A percentile compares a stretch with the other conserved stretches of the same genome.
Conservation (phyloP, 2,329 filamentous ascomycete species). For the Trichoderma sp. region DNA sequence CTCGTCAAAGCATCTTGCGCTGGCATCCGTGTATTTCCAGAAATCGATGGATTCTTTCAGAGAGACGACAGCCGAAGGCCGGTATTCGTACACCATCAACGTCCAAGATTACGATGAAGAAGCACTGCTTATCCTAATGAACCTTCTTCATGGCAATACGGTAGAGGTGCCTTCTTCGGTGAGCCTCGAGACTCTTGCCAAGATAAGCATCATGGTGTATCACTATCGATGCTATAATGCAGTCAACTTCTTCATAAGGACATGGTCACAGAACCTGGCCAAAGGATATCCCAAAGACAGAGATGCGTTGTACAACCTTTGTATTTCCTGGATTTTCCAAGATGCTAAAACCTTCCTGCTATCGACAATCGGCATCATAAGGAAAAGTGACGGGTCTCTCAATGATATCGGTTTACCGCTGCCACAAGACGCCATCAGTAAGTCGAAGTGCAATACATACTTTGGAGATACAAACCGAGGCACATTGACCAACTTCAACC, state of each 20-base stretch:
- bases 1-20: conserved; percentile 43
- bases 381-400: too few species aligned
- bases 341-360: too few species aligned
- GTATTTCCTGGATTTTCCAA: background rate
- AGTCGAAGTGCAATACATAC: too few species aligned
- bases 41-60: conserved; percentile 27
- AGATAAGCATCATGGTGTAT: conserved; percentile 49
- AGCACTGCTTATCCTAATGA: conserved; percentile 46
- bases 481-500: background rate
- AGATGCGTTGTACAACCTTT: background rate
- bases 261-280: too few species aligned
- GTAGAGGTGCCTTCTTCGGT: conserved; percentile 44
- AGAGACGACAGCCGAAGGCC: background rate
- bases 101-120: conserved; percentile 36
- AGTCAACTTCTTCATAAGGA: conserved; percentile 42
- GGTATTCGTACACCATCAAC: too few species aligned
- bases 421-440: too few species aligned
- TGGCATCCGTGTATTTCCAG: conserved; percentile 37
- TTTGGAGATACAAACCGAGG: too few species aligned
- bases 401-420: too few species aligned
- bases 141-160: conserved; percentile 48
- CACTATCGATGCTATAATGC: conserved; percentile 48
- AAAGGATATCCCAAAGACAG: too few species aligned
- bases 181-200: conserved; percentile 45
- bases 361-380: too few species aligned